A percentile compares a stretch with the other conserved stretches of the same genome.
These are phyloP conservation scores for Purpureocillium lavendulum DNA, from an alignment of 2,329 filamentous ascomycete species.

Conservation along the genomic window DNA sequence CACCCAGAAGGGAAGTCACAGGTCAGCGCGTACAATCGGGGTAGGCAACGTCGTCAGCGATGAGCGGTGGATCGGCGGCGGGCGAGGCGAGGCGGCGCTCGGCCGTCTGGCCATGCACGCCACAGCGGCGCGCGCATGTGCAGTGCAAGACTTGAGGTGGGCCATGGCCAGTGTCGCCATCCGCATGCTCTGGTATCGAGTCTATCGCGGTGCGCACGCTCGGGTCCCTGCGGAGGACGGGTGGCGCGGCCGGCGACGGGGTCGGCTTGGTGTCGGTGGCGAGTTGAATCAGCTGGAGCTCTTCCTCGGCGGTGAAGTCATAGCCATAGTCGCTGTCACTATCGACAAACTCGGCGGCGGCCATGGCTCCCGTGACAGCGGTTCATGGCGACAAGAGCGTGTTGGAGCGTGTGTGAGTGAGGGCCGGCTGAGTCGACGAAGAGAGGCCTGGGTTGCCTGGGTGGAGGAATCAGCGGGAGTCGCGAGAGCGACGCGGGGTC, in stretches of 20 bases:
- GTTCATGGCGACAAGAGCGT: neutral
- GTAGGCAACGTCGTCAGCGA: slow-evolving; percentile 28
- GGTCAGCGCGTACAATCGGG: slow-evolving; percentile 51
- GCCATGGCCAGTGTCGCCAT: neutral
- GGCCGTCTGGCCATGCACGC: no score
- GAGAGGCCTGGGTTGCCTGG: neutral
- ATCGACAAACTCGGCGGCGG: slow-evolving; percentile 12
- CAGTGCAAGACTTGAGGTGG: no score
- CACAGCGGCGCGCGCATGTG: no score
- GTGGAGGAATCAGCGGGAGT: no score
- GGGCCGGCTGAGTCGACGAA: neutral
- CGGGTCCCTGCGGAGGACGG: neutral
- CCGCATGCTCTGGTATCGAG: slow-evolving; percentile 12
- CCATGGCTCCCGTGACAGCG: slow-evolving; percentile 4
- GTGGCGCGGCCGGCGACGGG: neutral
- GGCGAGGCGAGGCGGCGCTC: neutral
- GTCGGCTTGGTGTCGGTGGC: slow-evolving; percentile 11
- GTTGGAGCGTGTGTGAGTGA: neutral
- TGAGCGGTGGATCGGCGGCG: slow-evolving; percentile 6
- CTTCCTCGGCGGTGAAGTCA: slow-evolving; percentile 38
- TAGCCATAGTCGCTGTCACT: slow-evolving; percentile 37
- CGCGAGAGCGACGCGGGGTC: slow-evolving; percentile 2
- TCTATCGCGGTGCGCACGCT: slow-evolving; percentile 10
- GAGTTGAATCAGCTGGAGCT: slow-evolving; percentile 28
- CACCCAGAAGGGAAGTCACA: no score